These are phyloP conservation scores for Salix dunnii DNA, from an alignment of 345 rosid species.

Conservation along the genomic window DNA sequence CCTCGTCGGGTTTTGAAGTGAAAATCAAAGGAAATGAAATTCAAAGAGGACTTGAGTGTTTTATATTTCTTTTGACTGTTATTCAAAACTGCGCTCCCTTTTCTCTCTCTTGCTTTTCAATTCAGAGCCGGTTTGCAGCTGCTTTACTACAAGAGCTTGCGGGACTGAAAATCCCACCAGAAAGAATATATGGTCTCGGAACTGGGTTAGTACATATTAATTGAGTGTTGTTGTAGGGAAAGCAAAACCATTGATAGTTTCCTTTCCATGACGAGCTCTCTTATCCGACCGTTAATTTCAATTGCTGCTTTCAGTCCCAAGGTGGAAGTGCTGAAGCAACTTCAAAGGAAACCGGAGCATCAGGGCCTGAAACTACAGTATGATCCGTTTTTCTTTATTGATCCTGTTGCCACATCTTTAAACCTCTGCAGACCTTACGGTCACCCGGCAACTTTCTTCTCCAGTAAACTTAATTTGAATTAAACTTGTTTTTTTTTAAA, in stretches of 20 bases:
- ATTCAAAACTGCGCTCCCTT: not conserved
- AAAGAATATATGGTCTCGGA: constrained; percentile 75
- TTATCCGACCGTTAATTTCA: not conserved
- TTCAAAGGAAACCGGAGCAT: constrained; percentile 73
- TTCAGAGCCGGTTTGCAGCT: constrained; percentile 80
- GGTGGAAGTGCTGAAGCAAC: constrained; percentile 79
- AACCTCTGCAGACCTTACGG: not conserved
- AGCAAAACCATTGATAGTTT: not conserved
- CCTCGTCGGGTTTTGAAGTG: not conserved
- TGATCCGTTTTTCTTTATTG: constrained; percentile 10
- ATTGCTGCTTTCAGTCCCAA: constrained; percentile 45
- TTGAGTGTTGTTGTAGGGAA: not conserved
- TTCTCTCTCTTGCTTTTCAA: not conserved
- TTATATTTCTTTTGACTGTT: not conserved
- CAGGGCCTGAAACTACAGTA: constrained; percentile 70
- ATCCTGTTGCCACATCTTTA: not conserved
- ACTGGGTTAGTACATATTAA: constrained; percentile 55
- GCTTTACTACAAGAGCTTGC: constrained; percentile 65
- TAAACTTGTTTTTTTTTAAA: not conserved
- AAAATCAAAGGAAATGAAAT: not conserved
- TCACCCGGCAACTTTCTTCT: not conserved
- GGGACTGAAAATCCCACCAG: constrained; percentile 68
- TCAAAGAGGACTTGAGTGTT: not conserved
- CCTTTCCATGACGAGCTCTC: not conserved
- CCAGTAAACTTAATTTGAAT: not conserved